Evolutionary conservation across 345 rosid species (phyloP), one percentile per base, ranked within the genome.

Genomic region (Combretum micranthum): DNA sequence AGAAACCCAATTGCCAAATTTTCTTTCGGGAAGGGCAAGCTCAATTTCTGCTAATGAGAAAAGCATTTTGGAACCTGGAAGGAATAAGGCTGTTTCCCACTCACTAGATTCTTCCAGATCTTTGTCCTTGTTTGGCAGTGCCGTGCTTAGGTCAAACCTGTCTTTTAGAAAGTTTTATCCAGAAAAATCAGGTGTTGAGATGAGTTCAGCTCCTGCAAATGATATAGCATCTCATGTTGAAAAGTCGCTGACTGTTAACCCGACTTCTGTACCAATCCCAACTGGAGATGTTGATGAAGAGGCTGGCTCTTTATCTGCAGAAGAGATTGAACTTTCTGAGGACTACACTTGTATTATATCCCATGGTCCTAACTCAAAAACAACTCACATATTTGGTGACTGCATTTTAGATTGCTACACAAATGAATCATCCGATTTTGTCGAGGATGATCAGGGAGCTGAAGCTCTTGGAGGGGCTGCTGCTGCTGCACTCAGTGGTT

Each of bases 291-390:
- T 63, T 56, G 63, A 52, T 44, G 71, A 52, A 32, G 19, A 19
- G 42, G 61, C 59, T 45, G 64, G 72, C 18, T 67, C 86, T 45
- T 79, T 83, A 69, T 65, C 85, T 20, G 74, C 68, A 14, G 67
- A 51, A 51, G 84, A 81, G 51, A 73, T 84, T 68, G 86, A 76
- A 42, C 82, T 68, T 42, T 83, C 90, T 20, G 90, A 83, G 86
- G 90, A 83, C 32, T 83, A 83, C 58, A 83, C 90, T 0, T 83
- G 90, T 64, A 78, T 83, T 57, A 84, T 67, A 64, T 81, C 84
- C 54, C 79, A 84, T 45, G 90, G 90, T 13, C 86, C 86, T 45
- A 79, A 79, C 69, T 81, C 83, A 0, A 85, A 69, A 66, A 80
- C 79, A 62, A 85, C 75, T 71, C 83, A 71, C 55, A 81, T 81